Percentiles rank a stretch among this genome's conserved stretches.
phyloP scores from a whole-genome alignment of 768 basidiomycete species.

The Lentinula sp. region DNA sequence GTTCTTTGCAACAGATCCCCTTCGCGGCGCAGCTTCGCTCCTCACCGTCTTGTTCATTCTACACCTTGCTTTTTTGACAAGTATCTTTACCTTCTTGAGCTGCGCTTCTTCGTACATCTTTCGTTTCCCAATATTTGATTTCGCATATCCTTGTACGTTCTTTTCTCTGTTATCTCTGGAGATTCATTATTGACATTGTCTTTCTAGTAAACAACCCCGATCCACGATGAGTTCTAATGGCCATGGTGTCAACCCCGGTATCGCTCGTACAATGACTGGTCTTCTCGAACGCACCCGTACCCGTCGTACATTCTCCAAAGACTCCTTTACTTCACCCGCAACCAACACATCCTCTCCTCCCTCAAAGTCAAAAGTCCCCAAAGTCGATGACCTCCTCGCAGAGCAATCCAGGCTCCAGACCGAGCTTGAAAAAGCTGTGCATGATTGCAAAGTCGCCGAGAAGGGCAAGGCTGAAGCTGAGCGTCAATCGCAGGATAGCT shows the following conservation, averaged over 20 bases:
- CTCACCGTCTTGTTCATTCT: neutral
- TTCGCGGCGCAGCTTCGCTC: neutral
- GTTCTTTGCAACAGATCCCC: neutral
- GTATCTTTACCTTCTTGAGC: neutral
- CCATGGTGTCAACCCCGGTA: neutral
- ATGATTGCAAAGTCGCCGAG: constrained; percentile 1
- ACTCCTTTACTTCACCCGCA: neutral
- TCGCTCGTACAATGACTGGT: constrained; percentile 4
- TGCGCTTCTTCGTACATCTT: neutral
- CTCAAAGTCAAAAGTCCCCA: neutral
- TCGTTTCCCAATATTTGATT: neutral
- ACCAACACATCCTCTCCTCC: neutral
- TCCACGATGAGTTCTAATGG: neutral
- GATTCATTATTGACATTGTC: neutral
- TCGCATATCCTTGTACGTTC: neutral
- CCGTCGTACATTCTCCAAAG: constrained; percentile 7
- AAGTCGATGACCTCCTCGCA: neutral
- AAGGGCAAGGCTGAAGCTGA: constrained; percentile 5
- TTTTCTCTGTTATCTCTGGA: neutral
- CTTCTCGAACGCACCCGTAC: constrained; percentile 5
- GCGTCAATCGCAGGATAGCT: neutral
- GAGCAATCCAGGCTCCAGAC: neutral
- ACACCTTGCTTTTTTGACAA: neutral
- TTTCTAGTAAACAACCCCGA: neutral
- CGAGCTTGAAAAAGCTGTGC: constrained; percentile 1